phyloP scores from a whole-genome alignment of 129 eudicot species.

The Mikania micrantha region DNA sequence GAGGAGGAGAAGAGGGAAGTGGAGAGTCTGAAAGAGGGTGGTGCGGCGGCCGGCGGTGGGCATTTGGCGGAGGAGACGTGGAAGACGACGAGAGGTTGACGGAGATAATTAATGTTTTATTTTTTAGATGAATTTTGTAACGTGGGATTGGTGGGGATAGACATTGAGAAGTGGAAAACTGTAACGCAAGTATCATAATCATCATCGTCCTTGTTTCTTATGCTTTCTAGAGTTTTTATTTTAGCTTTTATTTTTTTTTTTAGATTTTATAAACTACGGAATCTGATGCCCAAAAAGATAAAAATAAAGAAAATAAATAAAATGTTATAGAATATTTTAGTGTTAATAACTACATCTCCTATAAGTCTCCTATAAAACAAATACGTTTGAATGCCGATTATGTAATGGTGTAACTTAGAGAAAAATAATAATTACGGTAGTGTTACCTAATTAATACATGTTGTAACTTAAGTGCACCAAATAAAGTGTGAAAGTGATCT shows the following conservation, averaged over 20 bases:
- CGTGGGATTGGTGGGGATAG: slow-evolving; percentile 28
- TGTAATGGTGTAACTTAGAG: background rate
- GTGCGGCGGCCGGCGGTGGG: slow-evolving; percentile 18
- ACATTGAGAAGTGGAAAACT: slow-evolving; percentile 49
- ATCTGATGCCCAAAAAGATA: no score
- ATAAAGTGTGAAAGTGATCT: slow-evolving; percentile 19
- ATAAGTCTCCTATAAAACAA: no score
- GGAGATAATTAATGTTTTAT: slow-evolving; percentile 6
- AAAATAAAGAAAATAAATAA: no score
- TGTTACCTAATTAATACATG: slow-evolving; percentile 15
- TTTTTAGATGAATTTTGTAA: background rate
- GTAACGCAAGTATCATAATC: slow-evolving; percentile 23
- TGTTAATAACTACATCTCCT: no score
- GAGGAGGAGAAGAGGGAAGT: slow-evolving; percentile 77
- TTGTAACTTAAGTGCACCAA: slow-evolving; percentile 11
- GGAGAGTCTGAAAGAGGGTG: slow-evolving; percentile 33
- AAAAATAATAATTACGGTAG: background rate
- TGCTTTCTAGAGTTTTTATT: background rate
- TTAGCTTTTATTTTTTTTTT: background rate
- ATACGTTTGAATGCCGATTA: background rate
- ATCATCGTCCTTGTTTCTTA: background rate
- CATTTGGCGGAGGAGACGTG: slow-evolving; percentile 8
- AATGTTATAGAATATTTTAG: no score
- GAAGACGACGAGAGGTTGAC: slow-evolving; percentile 6
- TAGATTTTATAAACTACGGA: no score